phyloP scores from a whole-genome alignment of 2,329 filamentous ascomycete species.

The Talaromyces verruculosus region DNA sequence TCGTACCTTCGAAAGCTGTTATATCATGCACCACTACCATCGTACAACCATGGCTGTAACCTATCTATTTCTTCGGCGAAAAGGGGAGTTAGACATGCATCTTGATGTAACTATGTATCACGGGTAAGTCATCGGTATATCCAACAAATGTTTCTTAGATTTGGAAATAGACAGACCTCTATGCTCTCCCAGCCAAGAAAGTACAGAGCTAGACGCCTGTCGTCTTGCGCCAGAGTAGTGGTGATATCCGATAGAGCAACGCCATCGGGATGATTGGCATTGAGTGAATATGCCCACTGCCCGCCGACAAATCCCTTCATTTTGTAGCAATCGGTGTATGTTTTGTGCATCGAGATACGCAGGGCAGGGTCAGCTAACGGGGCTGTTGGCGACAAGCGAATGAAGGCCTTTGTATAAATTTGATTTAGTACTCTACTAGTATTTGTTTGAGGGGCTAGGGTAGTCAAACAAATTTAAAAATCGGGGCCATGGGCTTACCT shows the following conservation, averaged over 20 bases:
- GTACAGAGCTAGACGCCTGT: constrained; percentile 4
- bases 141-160: no score
- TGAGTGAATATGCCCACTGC: constrained; percentile 7
- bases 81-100: constrained; percentile 7
- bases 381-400: neutral
- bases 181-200: constrained; percentile 11
- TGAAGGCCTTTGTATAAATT: neutral
- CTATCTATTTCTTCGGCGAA: constrained; percentile 9
- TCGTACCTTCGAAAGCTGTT: neutral
- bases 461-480: constrained; percentile 2
- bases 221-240: neutral
- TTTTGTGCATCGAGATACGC: constrained; percentile 7
- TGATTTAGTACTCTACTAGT: no score
- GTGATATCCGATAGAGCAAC: neutral
- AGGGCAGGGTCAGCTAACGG: constrained; percentile 4
- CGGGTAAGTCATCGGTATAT: no score
- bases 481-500: neutral
- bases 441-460: neutral
- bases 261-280: constrained; percentile 3
- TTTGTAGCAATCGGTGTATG: constrained; percentile 13
- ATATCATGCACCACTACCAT: constrained; percentile 8
- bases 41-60: constrained; percentile 9
- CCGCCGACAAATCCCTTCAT: constrained; percentile 7
- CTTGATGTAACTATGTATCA: constrained; percentile 2
- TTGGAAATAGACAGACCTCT: neutral